Evolutionary conservation across 192 early-diverging fungal species (phyloP).

Genomic region (Helicostylum pulchrum): DNA sequence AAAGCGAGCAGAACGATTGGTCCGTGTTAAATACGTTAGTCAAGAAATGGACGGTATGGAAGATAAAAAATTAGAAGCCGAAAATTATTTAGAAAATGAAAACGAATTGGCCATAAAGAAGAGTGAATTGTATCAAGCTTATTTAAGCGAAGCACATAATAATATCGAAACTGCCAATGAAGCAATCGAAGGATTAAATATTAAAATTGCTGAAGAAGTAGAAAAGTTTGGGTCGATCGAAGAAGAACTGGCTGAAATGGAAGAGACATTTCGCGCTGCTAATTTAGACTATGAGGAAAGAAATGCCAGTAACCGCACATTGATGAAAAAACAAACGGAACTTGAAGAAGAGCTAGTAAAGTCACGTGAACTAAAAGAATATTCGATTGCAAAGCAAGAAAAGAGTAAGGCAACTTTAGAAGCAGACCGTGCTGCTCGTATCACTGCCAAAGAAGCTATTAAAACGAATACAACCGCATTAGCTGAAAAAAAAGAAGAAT

Average conservation of each 20-base stretch:
- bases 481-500: constrained; percentile 51
- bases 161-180: constrained; percentile 46
- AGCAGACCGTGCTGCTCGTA: constrained; percentile 52
- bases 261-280: background rate
- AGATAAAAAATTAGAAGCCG: constrained; percentile 77
- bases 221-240: constrained; percentile 59
- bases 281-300: constrained; percentile 10
- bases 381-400: constrained; percentile 74
- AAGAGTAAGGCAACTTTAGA: constrained; percentile 70
- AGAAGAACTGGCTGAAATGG: background rate
- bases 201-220: constrained; percentile 47
- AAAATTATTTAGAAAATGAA: constrained; percentile 73
- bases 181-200: constrained; percentile 48
- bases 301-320: constrained; percentile 39
- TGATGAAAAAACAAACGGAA: constrained; percentile 60
- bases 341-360: constrained; percentile 82
- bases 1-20: constrained; percentile 74
- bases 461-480: constrained; percentile 67
- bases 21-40: constrained; percentile 84
- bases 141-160: constrained; percentile 57
- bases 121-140: constrained; percentile 73
- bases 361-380: constrained; percentile 82
- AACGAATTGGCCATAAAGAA: constrained; percentile 73
- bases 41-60: constrained; percentile 82
- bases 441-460: constrained; percentile 65